Base-by-base conservation (phyloP, 208 protist species). In the Leishmania aethiopica region DNA sequence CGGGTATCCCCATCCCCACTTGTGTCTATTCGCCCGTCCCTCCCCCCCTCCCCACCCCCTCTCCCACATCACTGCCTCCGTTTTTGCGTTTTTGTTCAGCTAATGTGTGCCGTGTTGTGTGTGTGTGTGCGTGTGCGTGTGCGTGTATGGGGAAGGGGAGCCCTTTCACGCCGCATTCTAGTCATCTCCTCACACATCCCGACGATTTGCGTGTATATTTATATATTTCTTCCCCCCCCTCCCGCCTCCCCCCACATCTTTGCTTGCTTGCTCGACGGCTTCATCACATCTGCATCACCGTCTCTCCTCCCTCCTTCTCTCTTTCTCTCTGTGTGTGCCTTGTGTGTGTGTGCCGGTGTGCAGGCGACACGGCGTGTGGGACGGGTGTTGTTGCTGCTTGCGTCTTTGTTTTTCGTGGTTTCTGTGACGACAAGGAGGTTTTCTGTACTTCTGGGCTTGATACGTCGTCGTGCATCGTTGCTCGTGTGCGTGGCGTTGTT, bases 371-470 rank as follows among this genome's bases (percentile, higher is more conserved):
- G 17, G 55, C 25, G 22, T 3, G 55, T 19, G 55, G 19, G 55
- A 59, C 5, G 55, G 22, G 25, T 5, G 35, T 42, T n/a, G 64
- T 42, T n/a, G 32, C 64, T 37, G 64, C 15, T 70, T 7, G 35
- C 64, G 3, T 17, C 15, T 37, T 17, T 1, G 13, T 15, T 7
- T 35, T 80, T 75, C 77, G 57, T 85, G 81, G 66, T 71, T 55
- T 70, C 51, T 53, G n/a, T 13, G 45, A 11, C 45, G 10, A 11
- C 45, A 11, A 13, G 55, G 55, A 25, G 22, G 22, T 11, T n/a
- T 59, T 28, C 8, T 59, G 25, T 59, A 59, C 4, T 28, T n/a
- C 19, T 1, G 7, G 55, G 55, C 22, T 19, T 59, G 55, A 19
- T 25, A n/a, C 8, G 22, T 59, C 55, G 45, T 28, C 55, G 0